Conservation (phyloP, 2,329 filamentous ascomycete genomes). For the Ramularia collo-cygni region DNA sequence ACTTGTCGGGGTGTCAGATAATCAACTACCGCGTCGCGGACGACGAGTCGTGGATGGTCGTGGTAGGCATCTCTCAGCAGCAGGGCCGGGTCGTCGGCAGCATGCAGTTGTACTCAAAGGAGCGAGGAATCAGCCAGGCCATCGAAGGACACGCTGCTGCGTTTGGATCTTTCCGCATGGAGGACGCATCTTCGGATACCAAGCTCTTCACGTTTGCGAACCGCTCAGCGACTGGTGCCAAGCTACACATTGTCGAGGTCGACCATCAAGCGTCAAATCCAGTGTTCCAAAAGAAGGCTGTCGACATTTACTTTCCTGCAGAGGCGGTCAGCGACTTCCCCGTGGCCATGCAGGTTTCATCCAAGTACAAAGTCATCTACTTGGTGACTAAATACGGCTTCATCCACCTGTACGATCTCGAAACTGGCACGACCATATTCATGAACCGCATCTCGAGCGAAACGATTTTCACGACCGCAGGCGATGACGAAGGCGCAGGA, state of each 20-base stretch:
- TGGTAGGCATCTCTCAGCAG: conserved; percentile 91
- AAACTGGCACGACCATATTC: conserved; percentile 92
- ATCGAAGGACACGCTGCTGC: conserved; percentile 96
- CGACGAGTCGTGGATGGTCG: conserved; percentile 97
- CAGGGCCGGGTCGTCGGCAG: conserved; percentile 89
- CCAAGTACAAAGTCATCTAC: conserved; percentile 94
- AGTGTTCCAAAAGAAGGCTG: conserved; percentile 86
- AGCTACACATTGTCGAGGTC: conserved; percentile 96
- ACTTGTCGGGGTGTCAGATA: conserved; percentile 88
- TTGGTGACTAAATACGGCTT: conserved; percentile 98
- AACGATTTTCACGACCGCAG: conserved; percentile 91
- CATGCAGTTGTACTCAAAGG: conserved; percentile 95
- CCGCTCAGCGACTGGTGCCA: conserved; percentile 78
- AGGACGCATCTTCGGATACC: conserved; percentile 82
- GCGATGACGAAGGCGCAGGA: conserved; percentile 76
- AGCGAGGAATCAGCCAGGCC: conserved; percentile 92
- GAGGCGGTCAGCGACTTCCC: conserved; percentile 97
- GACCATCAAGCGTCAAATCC: conserved; percentile 88
- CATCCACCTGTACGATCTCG: conserved; percentile 96
- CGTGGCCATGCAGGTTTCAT: conserved; percentile 92
- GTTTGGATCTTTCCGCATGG: conserved; percentile 82
- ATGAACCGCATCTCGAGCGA: conserved; percentile 99
- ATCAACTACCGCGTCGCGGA: conserved; percentile 98
- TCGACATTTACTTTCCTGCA: conserved; percentile 94
- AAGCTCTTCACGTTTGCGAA: conserved; percentile 97